Conservation (phyloP, 768 basidiomycete genomes). For the Guyanaporus albipodus region DNA sequence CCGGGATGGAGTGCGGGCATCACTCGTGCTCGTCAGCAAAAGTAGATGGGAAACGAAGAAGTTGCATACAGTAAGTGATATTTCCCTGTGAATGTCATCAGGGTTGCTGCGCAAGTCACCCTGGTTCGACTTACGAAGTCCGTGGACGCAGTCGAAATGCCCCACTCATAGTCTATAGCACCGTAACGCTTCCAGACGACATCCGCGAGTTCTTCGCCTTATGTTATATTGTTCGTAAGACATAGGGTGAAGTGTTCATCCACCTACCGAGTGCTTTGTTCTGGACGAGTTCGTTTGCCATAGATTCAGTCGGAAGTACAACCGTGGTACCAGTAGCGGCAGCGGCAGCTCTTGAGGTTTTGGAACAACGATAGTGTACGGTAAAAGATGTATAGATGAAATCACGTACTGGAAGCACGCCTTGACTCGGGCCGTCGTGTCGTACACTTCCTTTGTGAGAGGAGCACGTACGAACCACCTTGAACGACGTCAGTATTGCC, state of each 20-base stretch:
- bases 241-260: neutral
- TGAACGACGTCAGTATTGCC: neutral
- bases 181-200: slow-evolving; percentile 61
- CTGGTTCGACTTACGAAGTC: slow-evolving; percentile 61
- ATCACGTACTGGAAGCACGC: slow-evolving; percentile 67
- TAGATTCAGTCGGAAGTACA: slow-evolving; percentile 35
- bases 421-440: slow-evolving; percentile 53
- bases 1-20: slow-evolving; percentile 73
- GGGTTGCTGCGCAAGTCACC: neutral
- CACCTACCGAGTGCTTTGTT: slow-evolving; percentile 57
- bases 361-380: neutral
- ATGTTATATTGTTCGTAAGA: neutral
- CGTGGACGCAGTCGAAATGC: slow-evolving; percentile 69
- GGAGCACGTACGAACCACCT: slow-evolving; percentile 77
- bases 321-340: slow-evolving; percentile 62
- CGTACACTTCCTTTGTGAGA: slow-evolving; percentile 55
- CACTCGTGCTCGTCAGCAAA: slow-evolving; percentile 28
- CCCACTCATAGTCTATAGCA: slow-evolving; percentile 58
- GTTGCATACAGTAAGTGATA: slow-evolving; percentile 60
- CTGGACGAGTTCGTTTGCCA: slow-evolving; percentile 58
- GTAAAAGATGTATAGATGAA: neutral
- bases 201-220: slow-evolving; percentile 63
- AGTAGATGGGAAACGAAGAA: neutral
- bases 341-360: slow-evolving; percentile 58
- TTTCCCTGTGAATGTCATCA: slow-evolving; percentile 35